phyloP scores from a whole-genome alignment of 2,329 filamentous ascomycete species.

The Exophiala sideris region DNA sequence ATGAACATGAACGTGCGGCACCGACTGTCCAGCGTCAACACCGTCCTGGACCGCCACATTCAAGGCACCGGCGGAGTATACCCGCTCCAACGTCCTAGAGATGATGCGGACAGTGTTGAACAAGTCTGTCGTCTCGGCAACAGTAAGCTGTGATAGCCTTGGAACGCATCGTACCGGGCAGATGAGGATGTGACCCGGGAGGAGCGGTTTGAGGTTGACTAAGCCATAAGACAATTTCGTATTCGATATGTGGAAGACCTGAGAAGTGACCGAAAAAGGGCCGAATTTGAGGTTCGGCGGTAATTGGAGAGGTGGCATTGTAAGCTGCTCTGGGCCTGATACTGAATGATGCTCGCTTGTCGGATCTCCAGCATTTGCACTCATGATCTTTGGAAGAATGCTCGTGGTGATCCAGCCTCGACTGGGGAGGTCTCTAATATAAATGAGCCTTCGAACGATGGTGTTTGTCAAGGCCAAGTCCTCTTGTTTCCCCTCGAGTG shows the following conservation, averaged over 20 bases:
- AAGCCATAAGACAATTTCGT: slow-evolving; percentile 69
- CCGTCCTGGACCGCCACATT: slow-evolving; percentile 97
- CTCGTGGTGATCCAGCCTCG: no score
- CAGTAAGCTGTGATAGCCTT: slow-evolving; percentile 70
- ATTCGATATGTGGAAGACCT: slow-evolving; percentile 84
- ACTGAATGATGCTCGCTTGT: neutral
- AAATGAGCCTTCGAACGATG: neutral
- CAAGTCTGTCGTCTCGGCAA: slow-evolving; percentile 74
- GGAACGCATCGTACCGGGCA: slow-evolving; percentile 68
- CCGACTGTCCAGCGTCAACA: slow-evolving; percentile 83
- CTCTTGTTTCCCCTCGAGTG: no score
- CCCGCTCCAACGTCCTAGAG: slow-evolving; percentile 66
- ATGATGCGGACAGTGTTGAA: slow-evolving; percentile 83
- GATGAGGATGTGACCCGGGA: slow-evolving; percentile 89
- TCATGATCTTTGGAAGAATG: neutral
- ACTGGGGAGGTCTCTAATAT: neutral
- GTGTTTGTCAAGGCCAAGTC: no score
- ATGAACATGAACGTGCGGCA: slow-evolving; percentile 90
- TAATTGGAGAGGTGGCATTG: slow-evolving; percentile 21
- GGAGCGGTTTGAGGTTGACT: slow-evolving; percentile 91
- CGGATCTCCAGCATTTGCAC: neutral
- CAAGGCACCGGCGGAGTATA: slow-evolving; percentile 68
- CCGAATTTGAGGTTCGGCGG: slow-evolving; percentile 62
- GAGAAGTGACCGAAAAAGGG: slow-evolving; percentile 69
- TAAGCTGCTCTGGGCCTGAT: neutral